A percentile compares a stretch with the other conserved stretches of the same genome.
These are phyloP conservation scores for Nakazawaea molendinolei DNA, from an alignment of 805 yeast genomes.

Conservation along the genomic window DNA sequence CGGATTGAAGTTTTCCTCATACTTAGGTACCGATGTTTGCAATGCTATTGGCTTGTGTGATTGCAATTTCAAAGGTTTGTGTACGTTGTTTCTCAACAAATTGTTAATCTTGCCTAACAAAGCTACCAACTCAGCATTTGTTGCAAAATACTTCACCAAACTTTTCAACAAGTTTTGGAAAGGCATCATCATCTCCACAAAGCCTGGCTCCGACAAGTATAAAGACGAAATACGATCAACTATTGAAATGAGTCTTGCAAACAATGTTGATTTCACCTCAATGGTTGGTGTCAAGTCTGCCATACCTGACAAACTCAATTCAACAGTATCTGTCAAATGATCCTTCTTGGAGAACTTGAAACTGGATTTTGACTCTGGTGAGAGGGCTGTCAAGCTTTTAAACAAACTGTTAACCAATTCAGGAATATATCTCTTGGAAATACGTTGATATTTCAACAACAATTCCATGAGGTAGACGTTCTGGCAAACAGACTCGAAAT, in stretches of 20 bases:
- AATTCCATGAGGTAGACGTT: conserved; percentile 65
- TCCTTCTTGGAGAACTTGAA: conserved; percentile 16
- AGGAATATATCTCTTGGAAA: conserved; percentile 77
- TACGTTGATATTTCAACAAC: conserved; percentile 64
- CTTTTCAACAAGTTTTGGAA: conserved; percentile 37
- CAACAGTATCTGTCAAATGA: conserved; percentile 1
- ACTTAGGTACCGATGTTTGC: conserved; percentile 81
- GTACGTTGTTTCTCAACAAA: conserved; percentile 43
- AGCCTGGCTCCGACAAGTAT: conserved; percentile 61
- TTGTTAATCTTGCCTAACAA: conserved; percentile 40
- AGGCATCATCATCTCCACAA: conserved; percentile 51
- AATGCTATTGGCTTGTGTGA: conserved; percentile 79
- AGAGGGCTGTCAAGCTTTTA: too few relatives aligned
- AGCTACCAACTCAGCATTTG: conserved; percentile 25
- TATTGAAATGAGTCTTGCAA: conserved; percentile 27
- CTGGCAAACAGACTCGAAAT: conserved; percentile 34
- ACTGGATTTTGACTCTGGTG: conserved; percentile 12
- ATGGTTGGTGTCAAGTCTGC: conserved; percentile 1
- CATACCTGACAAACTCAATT: background rate
- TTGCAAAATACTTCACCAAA: conserved; percentile 29
- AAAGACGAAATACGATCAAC: conserved; percentile 27
- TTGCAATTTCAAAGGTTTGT: conserved; percentile 74
- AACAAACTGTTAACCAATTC: too few relatives aligned
- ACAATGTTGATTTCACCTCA: conserved; percentile 24
- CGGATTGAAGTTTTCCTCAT: conserved; percentile 93